phyloP scores from a whole-genome alignment of 2,329 filamentous ascomycete species.

The Pseudogymnoascus sp. region DNA sequence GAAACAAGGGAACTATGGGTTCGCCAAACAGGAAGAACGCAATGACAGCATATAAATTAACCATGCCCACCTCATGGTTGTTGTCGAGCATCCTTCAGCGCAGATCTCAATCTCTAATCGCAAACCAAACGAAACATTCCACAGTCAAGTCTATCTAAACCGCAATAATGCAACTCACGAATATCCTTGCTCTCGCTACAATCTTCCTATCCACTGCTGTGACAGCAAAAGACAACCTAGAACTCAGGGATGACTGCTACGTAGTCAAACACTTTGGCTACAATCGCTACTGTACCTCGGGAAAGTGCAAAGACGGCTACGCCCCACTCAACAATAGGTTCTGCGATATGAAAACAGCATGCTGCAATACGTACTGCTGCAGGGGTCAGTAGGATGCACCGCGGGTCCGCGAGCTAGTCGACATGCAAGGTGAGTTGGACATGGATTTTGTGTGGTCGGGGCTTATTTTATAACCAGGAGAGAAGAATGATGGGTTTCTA shows the following conservation, averaged over 20 bases:
- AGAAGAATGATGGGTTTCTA: not conserved
- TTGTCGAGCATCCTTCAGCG: not conserved
- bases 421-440: not conserved
- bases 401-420: not conserved
- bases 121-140: not conserved
- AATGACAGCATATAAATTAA: not conserved
- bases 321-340: not conserved
- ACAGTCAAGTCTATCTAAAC: not conserved
- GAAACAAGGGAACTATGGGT: not conserved
- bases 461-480: not conserved
- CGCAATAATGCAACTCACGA: not conserved
- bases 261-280: not conserved
- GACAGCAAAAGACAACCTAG: not conserved
- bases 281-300: not conserved
- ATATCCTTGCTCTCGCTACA: not conserved
- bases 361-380: not conserved
- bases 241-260: not conserved
- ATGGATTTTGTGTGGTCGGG: not conserved
- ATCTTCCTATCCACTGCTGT: not conserved
- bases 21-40: not conserved
- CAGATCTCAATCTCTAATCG: not conserved
- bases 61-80: not conserved
- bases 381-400: not conserved
- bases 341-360: not conserved
- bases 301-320: not conserved